phyloP scores from a whole-genome alignment of 768 basidiomycete genomes.

The Auricularia cornea region DNA sequence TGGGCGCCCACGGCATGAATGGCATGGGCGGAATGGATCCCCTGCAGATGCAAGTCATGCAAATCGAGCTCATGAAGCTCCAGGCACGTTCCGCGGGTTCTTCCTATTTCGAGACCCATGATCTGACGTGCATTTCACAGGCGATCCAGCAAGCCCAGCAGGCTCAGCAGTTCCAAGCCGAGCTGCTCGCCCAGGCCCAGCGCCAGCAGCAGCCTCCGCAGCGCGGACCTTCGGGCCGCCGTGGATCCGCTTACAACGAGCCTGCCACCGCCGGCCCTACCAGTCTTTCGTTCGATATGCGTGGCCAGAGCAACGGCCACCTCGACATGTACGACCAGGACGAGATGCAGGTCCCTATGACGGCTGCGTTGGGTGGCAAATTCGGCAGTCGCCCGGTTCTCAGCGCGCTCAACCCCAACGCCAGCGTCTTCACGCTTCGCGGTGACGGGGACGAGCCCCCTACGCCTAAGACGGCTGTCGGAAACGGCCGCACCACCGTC shows the following conservation, averaged over 20 bases:
- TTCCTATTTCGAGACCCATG: background rate
- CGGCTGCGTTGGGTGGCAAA: constrained; percentile 66
- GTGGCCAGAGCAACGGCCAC: constrained; percentile 22
- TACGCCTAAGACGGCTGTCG: constrained; percentile 32
- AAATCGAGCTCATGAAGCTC: constrained; percentile 71
- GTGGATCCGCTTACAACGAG: constrained; percentile 39
- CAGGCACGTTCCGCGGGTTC: constrained; percentile 45
- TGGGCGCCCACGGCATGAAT: constrained; percentile 43
- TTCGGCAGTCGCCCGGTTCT: constrained; percentile 51
- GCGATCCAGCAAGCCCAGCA: constrained; percentile 48
- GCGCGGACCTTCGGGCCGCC: constrained; percentile 38
- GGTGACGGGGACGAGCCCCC: constrained; percentile 38
- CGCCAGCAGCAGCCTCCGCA: constrained; percentile 50
- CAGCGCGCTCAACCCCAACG: constrained; percentile 32
- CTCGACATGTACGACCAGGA: constrained; percentile 4
- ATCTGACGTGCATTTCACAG: constrained; percentile 26
- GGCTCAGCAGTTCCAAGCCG: constrained; percentile 69
- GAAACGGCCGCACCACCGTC: constrained; percentile 43
- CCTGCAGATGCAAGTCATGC: constrained; percentile 78
- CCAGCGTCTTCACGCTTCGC: constrained; percentile 23
- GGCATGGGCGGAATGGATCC: constrained; percentile 35
- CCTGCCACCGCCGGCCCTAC: constrained; percentile 72
- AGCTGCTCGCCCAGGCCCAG: constrained; percentile 54
- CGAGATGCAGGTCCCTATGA: constrained; percentile 56
- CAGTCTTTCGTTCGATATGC: constrained; percentile 55